Evolutionary conservation across 225 moss, liverwort and hornwort genomes (phyloP).

Genomic region (Climacium dendroides): DNA sequence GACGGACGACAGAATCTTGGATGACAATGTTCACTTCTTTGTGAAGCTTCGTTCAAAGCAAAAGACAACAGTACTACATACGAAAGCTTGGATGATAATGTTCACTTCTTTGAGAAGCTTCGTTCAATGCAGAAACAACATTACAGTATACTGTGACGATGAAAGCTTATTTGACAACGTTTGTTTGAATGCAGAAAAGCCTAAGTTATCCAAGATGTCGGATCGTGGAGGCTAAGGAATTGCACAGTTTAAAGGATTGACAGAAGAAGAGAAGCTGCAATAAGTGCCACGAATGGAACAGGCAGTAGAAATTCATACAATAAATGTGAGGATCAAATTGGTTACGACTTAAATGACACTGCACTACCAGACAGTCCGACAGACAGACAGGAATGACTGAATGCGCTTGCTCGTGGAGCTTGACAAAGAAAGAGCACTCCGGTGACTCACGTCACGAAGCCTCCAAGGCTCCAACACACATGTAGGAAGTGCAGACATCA

Average conservation of each 20-base stretch:
- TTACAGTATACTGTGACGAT: background rate
- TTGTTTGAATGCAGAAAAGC: background rate
- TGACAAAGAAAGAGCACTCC: background rate
- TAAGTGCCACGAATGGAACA: background rate
- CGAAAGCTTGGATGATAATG: background rate
- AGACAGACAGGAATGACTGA: background rate
- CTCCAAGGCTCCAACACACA: background rate
- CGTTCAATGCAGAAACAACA: background rate
- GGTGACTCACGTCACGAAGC: background rate
- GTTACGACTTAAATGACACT: background rate
- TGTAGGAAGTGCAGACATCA: background rate
- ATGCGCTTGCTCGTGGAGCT: background rate
- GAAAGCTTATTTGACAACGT: background rate
- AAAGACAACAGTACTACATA: background rate
- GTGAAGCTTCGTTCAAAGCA: background rate
- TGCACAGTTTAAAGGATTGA: background rate
- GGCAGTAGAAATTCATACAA: background rate
- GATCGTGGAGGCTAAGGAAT: background rate
- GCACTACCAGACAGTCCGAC: background rate
- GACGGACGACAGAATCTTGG: background rate
- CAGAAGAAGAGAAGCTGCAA: background rate
- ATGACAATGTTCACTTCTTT: background rate
- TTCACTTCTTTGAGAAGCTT: background rate
- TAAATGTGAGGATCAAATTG: background rate
- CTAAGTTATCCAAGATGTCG: background rate